These are phyloP conservation scores for Globisporangium abappressorium DNA, from an alignment of 352 stramenopile genomes.

Conservation along the genomic window DNA sequence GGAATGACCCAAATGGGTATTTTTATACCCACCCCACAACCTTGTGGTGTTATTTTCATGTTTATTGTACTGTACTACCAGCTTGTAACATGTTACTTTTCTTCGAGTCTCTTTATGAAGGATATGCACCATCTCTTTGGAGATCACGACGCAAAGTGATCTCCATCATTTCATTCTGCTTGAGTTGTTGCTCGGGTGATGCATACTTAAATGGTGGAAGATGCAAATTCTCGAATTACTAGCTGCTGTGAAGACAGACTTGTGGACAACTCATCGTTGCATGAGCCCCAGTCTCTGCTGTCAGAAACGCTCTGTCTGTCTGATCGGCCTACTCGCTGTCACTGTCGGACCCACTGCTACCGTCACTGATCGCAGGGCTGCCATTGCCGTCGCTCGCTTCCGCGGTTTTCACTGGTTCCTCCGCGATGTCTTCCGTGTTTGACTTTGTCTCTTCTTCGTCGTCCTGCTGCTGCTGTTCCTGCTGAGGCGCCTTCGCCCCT, in stretches of 20 bases:
- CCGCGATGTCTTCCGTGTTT: constrained; percentile 17
- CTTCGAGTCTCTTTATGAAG: no score
- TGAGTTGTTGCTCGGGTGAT: no score
- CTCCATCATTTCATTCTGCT: no score
- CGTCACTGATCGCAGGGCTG: constrained; percentile 66
- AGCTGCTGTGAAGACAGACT: neutral
- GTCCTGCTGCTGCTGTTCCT: neutral
- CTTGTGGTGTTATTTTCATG: no score
- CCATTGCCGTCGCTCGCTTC: constrained; percentile 28
- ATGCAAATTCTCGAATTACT: neutral
- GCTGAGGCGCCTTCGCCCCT: constrained; percentile 7
- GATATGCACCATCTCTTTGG: no score
- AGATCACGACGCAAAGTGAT: no score
- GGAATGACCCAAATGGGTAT: no score
- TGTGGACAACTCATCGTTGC: neutral
- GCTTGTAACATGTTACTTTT: no score
- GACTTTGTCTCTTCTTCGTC: constrained; percentile 52
- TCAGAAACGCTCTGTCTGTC: neutral
- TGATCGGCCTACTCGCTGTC: constrained; percentile 50
- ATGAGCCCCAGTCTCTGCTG: neutral
- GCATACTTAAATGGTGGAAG: neutral
- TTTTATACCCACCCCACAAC: no score
- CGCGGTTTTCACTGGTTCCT: constrained; percentile 3
- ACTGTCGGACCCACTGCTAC: constrained; percentile 51
- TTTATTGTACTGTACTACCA: no score